These are phyloP conservation scores for Microbotryum lychnidis-dioicae DNA, from an alignment of 1,284 basidiomycete species.

Conservation along the genomic window DNA sequence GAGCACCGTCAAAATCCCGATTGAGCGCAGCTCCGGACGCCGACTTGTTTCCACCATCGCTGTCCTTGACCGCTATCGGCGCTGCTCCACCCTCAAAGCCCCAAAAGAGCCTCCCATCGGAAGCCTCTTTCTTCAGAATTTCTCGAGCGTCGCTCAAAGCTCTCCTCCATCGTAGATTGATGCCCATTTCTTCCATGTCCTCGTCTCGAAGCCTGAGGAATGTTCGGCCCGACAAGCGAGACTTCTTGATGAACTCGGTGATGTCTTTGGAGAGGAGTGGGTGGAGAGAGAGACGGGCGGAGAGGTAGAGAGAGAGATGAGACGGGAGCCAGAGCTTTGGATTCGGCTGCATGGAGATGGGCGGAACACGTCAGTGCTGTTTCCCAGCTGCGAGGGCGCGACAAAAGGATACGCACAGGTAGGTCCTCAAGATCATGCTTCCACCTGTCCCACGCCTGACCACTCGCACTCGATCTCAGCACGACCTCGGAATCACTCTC, in stretches of 20 bases:
- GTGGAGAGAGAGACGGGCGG: conserved; percentile 13
- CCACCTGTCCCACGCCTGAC: conserved; percentile 5
- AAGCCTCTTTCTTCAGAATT: conserved; percentile 12
- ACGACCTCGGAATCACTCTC: too few species aligned
- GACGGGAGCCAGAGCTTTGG: conserved; percentile 27
- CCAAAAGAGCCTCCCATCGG: conserved; percentile 24
- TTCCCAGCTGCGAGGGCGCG: background rate
- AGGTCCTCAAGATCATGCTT: conserved; percentile 22
- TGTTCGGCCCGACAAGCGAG: conserved; percentile 28
- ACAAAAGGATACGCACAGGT: background rate
- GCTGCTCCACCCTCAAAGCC: conserved; percentile 13
- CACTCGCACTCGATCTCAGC: background rate
- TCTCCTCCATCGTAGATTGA: conserved; percentile 27
- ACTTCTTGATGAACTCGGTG: conserved; percentile 26
- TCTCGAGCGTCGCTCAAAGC: conserved; percentile 20
- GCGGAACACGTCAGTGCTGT: background rate
- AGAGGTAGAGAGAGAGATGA: conserved; percentile 25
- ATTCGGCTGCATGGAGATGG: conserved; percentile 8
- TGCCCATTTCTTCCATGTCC: conserved; percentile 31
- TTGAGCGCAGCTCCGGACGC: too few species aligned
- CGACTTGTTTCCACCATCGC: background rate
- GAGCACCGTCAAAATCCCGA: too few species aligned
- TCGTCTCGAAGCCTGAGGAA: conserved; percentile 31
- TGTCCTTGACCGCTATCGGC: background rate
- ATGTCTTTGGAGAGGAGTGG: conserved; percentile 22